phyloP scores from a whole-genome alignment of 768 basidiomycete species.

The Podaxis sp. region DNA sequence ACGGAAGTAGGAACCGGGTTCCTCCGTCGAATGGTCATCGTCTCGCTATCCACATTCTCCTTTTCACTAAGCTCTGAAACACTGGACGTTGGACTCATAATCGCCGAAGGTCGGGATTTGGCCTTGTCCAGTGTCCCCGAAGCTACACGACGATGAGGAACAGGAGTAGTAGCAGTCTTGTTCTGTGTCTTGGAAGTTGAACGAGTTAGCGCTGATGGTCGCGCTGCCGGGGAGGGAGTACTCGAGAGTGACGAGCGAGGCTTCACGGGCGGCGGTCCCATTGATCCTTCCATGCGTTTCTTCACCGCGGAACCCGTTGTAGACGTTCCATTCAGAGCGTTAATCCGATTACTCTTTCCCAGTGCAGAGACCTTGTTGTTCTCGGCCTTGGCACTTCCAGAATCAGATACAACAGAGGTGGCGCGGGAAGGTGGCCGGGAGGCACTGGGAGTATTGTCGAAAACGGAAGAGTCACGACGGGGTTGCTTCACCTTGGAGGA shows the following conservation, averaged over 20 bases:
- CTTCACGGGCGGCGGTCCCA: slow-evolving; percentile 43
- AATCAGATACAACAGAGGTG: slow-evolving; percentile 52
- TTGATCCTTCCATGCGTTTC: slow-evolving; percentile 34
- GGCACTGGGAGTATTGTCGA: slow-evolving; percentile 45
- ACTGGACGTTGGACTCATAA: slow-evolving; percentile 34
- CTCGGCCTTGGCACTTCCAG: slow-evolving; percentile 33
- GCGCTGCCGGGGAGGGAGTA: slow-evolving; percentile 34
- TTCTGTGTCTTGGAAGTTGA: slow-evolving; percentile 29
- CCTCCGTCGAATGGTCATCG: slow-evolving; percentile 21
- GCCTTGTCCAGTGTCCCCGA: slow-evolving; percentile 26
- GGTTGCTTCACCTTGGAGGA: slow-evolving; percentile 32
- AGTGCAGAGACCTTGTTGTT: slow-evolving; percentile 33
- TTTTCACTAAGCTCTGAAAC: slow-evolving; percentile 49
- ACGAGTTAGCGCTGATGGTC: slow-evolving; percentile 30
- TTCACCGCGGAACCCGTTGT: slow-evolving; percentile 17
- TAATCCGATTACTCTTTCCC: slow-evolving; percentile 47
- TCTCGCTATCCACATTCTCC: slow-evolving; percentile 44
- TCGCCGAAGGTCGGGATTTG: slow-evolving; percentile 25
- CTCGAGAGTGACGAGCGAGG: slow-evolving; percentile 29
- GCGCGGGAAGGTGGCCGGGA: slow-evolving; percentile 54
- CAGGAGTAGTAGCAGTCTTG: slow-evolving; percentile 22
- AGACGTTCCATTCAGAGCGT: slow-evolving; percentile 19
- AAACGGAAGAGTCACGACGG: slow-evolving; percentile 55
- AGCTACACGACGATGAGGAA: slow-evolving; percentile 24
- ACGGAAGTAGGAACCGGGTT: slow-evolving; percentile 30